Conservation (phyloP, 176 grass and related monocot species). For the Rhynchospora tenuis region DNA sequence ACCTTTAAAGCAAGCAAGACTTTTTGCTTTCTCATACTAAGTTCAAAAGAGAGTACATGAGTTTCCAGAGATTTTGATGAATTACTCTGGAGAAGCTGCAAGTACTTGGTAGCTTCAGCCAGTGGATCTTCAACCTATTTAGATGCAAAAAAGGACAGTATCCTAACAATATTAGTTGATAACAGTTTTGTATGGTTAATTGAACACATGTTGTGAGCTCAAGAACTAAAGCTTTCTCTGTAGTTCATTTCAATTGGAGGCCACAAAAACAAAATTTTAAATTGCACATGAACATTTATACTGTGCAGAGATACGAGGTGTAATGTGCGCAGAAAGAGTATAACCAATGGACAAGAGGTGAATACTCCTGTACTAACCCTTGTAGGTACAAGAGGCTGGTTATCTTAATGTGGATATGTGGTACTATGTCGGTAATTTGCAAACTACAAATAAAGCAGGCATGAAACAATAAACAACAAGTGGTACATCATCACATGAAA, state of each 20-base stretch:
- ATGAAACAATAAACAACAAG: not conserved
- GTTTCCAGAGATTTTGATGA: constrained; percentile 78
- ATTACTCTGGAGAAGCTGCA: constrained; percentile 93
- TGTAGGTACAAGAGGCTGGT: too few species aligned
- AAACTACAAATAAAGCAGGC: not conserved
- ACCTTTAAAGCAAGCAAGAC: constrained; percentile 98
- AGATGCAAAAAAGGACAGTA: not conserved
- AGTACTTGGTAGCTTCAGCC: constrained; percentile 79
- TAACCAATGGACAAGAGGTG: too few species aligned
- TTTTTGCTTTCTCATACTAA: constrained; percentile 96
- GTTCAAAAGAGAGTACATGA: constrained; percentile 88
- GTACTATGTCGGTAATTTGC: not conserved
- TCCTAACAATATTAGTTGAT: not conserved
- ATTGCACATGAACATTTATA: not conserved
- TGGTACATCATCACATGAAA: not conserved
- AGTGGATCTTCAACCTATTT: constrained; percentile 87
- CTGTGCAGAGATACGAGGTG: not conserved
- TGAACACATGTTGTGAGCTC: not conserved
- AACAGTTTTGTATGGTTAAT: not conserved
- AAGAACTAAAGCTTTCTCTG: not conserved
- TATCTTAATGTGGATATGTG: too few species aligned
- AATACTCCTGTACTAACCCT: too few species aligned
- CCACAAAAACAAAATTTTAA: not conserved
- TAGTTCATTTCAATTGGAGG: not conserved
- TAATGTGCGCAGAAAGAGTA: not conserved